phyloP scores from a whole-genome alignment of 164 flowering plant genomes.

The Aristolochia contorta region DNA sequence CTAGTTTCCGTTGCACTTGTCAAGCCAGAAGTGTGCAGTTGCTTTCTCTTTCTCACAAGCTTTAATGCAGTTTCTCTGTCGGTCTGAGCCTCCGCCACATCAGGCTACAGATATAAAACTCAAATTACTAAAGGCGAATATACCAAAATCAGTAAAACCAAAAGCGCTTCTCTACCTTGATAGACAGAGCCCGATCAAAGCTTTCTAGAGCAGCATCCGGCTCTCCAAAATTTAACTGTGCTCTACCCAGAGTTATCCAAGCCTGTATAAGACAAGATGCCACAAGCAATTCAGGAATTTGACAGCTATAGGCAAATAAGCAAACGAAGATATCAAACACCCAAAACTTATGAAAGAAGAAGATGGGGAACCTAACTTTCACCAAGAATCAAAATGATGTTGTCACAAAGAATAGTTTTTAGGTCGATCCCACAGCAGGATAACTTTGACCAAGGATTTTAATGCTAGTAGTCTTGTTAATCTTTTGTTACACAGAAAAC shows the following conservation, averaged over 20 bases:
- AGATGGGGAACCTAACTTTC: no score
- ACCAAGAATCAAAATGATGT: no score
- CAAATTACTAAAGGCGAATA: background rate
- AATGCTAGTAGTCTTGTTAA: no score
- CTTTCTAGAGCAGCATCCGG: constrained; percentile 73
- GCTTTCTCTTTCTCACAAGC: constrained; percentile 63
- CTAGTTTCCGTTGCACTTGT: constrained; percentile 33
- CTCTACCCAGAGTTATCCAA: constrained; percentile 86
- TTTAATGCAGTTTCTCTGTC: constrained; percentile 52
- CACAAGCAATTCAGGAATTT: background rate
- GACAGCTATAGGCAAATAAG: background rate
- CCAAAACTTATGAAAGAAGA: no score
- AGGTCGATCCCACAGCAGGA: no score
- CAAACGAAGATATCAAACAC: background rate
- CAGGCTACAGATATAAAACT: constrained; percentile 43
- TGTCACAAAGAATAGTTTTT: no score
- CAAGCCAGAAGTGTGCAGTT: constrained; percentile 50
- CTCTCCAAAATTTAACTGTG: constrained; percentile 87
- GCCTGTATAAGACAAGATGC: constrained; percentile 33
- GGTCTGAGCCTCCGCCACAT: constrained; percentile 47
- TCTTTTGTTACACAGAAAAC: no score
- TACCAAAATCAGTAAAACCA: background rate
- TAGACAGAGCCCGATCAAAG: constrained; percentile 64
- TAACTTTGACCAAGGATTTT: no score
- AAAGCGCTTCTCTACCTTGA: constrained; percentile 36